Evolutionary conservation across 371 early-diverging fungal species (phyloP).

Genomic region (Mucor velutinosus): DNA sequence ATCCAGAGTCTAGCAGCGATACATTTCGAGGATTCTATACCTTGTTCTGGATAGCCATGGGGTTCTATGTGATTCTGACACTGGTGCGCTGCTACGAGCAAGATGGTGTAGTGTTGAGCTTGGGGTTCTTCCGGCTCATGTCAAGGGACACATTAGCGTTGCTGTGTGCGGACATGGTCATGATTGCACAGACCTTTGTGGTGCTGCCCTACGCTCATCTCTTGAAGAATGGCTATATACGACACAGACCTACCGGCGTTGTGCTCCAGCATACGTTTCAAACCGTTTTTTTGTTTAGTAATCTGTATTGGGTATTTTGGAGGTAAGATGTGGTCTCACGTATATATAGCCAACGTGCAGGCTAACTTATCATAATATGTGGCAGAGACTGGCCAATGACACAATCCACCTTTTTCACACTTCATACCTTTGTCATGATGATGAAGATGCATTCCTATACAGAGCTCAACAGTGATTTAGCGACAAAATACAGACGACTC

Average conservation of each 20-base stretch:
- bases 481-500: conserved; percentile 47
- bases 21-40: conserved; percentile 81
- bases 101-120: conserved; percentile 67
- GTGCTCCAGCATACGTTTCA: conserved; percentile 72
- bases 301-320: conserved; percentile 63
- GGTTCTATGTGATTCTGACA: conserved; percentile 69
- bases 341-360: no score
- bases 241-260: conserved; percentile 50
- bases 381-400: conserved; percentile 83
- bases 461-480: conserved; percentile 69
- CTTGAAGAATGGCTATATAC: conserved; percentile 53
- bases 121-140: conserved; percentile 55
- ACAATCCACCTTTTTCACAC: conserved; percentile 80
- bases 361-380: no score
- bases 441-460: conserved; percentile 93
- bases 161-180: conserved; percentile 61
- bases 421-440: conserved; percentile 86
- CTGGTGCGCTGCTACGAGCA: conserved; percentile 62
- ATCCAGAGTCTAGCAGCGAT: conserved; percentile 41
- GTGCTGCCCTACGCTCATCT: conserved; percentile 59
- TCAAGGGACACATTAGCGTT: conserved; percentile 64
- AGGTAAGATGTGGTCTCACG: no score
- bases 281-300: conserved; percentile 56
- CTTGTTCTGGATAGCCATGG: conserved; percentile 87
- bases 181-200: conserved; percentile 57